Conservation (phyloP, 306 rosid species). For the Quercus engelmannii region DNA sequence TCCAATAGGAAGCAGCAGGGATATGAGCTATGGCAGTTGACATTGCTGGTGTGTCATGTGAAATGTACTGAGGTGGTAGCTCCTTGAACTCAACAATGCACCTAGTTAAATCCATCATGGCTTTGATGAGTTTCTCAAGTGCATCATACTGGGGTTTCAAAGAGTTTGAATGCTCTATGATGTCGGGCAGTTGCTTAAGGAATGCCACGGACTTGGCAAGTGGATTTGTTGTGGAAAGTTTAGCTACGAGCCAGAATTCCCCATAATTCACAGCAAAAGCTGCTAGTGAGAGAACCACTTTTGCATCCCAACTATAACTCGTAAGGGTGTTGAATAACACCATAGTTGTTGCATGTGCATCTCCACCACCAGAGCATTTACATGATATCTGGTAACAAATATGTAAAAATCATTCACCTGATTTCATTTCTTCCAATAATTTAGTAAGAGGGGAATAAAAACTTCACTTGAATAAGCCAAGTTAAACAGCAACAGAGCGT, state of each 20-base stretch:
- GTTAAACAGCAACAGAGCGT: too few relatives aligned
- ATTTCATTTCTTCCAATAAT: background rate
- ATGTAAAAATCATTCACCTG: background rate
- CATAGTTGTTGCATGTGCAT: constrained; percentile 66
- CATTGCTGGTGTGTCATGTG: constrained; percentile 65
- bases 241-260: constrained; percentile 81
- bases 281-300: constrained; percentile 75
- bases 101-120: constrained; percentile 46
- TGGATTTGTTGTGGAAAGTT: constrained; percentile 42
- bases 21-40: constrained; percentile 53
- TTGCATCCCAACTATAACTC: constrained; percentile 80
- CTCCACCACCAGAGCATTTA: constrained; percentile 66
- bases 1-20: constrained; percentile 87
- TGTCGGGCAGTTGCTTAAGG: constrained; percentile 64
- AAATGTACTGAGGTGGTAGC: constrained; percentile 62
- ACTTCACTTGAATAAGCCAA: too few relatives aligned
- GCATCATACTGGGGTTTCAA: constrained; percentile 66
- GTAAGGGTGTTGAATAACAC: constrained; percentile 55
- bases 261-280: constrained; percentile 70
- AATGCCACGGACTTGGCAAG: constrained; percentile 80
- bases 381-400: constrained; percentile 50
- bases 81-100: constrained; percentile 54
- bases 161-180: constrained; percentile 43
- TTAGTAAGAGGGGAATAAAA: background rate
- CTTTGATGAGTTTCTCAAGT: constrained; percentile 50